A percentile compares a stretch with the other conserved stretches of the same genome.
Evolutionary conservation across 805 yeast genomes (phyloP).

Genomic region (Starmera pachycereana): DNA sequence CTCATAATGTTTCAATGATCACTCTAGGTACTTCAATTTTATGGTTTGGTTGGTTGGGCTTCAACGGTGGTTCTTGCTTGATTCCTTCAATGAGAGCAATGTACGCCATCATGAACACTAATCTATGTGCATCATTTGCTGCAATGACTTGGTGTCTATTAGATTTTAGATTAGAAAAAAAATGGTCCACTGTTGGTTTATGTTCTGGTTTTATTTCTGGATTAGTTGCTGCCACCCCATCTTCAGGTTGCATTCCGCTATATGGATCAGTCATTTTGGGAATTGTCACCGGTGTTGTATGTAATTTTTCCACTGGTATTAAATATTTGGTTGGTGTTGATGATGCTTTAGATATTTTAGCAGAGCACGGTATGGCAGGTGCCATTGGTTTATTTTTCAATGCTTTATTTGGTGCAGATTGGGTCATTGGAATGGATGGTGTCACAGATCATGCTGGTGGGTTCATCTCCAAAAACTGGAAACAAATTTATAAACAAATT

Average conservation of each 20-base stretch:
- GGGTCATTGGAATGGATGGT: slow-evolving; percentile 88
- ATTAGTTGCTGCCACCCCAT: slow-evolving; percentile 93
- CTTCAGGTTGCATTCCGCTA: slow-evolving; percentile 81
- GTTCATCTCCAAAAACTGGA: slow-evolving; percentile 84
- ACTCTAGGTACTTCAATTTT: slow-evolving; percentile 79
- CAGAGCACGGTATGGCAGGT: slow-evolving; percentile 99
- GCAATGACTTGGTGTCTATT: slow-evolving; percentile 87
- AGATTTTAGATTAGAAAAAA: slow-evolving; percentile 79
- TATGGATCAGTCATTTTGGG: slow-evolving; percentile 91
- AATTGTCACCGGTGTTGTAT: slow-evolving; percentile 64
- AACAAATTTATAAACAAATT: slow-evolving; percentile 83
- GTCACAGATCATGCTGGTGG: slow-evolving; percentile 81
- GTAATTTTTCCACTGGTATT: slow-evolving; percentile 85
- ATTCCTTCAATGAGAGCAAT: slow-evolving; percentile 77
- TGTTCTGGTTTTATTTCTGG: slow-evolving; percentile 97
- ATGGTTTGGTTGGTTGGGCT: slow-evolving; percentile 95
- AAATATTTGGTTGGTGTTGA: slow-evolving; percentile 76
- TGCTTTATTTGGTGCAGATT: slow-evolving; percentile 77
- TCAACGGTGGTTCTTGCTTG: slow-evolving; percentile 84
- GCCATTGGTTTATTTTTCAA: slow-evolving; percentile 82
- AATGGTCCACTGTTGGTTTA: slow-evolving; percentile 90
- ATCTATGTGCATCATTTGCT: slow-evolving; percentile 81
- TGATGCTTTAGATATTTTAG: slow-evolving; percentile 88
- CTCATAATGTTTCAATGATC: slow-evolving; percentile 88
- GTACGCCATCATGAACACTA: slow-evolving; percentile 87